Base-by-base conservation (phyloP, 805 yeast species). In the Metschnikowia colocasiae region DNA sequence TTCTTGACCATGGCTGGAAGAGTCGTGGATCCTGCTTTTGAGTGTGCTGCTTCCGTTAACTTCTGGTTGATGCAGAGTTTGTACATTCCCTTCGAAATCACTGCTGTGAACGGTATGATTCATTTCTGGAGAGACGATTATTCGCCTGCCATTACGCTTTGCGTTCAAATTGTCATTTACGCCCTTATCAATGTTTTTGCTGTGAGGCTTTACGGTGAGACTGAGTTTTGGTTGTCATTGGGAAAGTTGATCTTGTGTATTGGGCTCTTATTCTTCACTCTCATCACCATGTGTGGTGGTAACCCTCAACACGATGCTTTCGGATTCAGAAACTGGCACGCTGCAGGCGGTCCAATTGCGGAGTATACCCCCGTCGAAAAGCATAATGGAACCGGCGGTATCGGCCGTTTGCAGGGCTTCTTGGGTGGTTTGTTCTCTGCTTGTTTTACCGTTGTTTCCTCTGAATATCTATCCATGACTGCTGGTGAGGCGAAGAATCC, bases 231-330 rank as follows among this genome's bases (percentile, higher is more conserved):
- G 83, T 67, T 87, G 18, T 80, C 91, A 1, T 71, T 86, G 59
- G 81, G 82, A 16, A 68, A 73, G 50, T 81, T 78, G 60, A 63
- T 71, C 4, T 70, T 88, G 40, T 89, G 91, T 12, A 61, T 83
- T n/a, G 95, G 94, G 2, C 70, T 88, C 40, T 76, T 88, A 49
- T 58, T 84, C 23, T 88, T 85, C 64, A 86, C 94, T 1, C 83
- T 88, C 56, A 62, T 87, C 45, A 82, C 90, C 5, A 88, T 87
- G 95, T 79, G 85, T 31, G 96, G 96, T 26, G 96, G 95, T 23
- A 88, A 87, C 61, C 95, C 95, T 1, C 63, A 71, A 34, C 80
- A 78, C 38, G 78, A 76, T 52, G 77, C 69, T 4, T 78, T 71
- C 57, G 82, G 82, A 1, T 78, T 78, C 62, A 59, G 74, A 40